phyloP scores from a whole-genome alignment of 768 basidiomycete species.

The Russula compacta region DNA sequence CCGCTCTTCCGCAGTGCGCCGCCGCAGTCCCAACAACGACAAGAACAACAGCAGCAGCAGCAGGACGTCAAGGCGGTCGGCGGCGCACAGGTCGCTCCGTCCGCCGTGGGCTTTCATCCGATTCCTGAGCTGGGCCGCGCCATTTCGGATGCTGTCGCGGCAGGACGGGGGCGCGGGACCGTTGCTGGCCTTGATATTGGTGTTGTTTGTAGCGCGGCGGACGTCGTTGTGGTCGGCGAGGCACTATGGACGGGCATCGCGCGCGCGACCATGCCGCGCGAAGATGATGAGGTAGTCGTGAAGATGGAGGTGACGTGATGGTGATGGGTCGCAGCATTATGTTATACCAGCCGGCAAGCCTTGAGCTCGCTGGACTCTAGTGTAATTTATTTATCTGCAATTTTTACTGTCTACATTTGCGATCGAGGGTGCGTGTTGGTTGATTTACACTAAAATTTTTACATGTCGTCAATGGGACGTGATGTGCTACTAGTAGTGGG shows the following conservation, averaged over 20 bases:
- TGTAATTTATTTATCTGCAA: constrained; percentile 7
- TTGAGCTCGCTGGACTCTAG: neutral
- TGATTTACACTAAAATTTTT: neutral
- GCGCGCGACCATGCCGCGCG: neutral
- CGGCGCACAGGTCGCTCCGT: neutral
- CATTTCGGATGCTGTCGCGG: constrained; percentile 9
- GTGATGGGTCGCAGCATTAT: neutral
- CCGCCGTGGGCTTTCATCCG: constrained; percentile 16
- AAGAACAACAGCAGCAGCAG: neutral
- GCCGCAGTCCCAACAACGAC: neutral
- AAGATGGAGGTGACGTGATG: constrained; percentile 15
- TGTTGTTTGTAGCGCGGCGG: constrained; percentile 18
- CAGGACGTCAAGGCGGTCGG: constrained; percentile 18
- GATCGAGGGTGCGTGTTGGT: neutral
- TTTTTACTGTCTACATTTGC: neutral
- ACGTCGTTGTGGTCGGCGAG: constrained; percentile 16
- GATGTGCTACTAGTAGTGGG: neutral
- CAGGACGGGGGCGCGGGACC: constrained; percentile 14
- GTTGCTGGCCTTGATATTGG: constrained; percentile 18
- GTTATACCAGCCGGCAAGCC: neutral
- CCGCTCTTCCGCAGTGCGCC: constrained; percentile 36
- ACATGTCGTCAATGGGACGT: neutral
- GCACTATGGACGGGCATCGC: constrained; percentile 17
- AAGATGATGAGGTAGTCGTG: constrained; percentile 1
- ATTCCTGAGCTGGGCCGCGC: constrained; percentile 16